Conservation (phyloP, 345 rosid genomes). For the Camelina laxa region DNA sequence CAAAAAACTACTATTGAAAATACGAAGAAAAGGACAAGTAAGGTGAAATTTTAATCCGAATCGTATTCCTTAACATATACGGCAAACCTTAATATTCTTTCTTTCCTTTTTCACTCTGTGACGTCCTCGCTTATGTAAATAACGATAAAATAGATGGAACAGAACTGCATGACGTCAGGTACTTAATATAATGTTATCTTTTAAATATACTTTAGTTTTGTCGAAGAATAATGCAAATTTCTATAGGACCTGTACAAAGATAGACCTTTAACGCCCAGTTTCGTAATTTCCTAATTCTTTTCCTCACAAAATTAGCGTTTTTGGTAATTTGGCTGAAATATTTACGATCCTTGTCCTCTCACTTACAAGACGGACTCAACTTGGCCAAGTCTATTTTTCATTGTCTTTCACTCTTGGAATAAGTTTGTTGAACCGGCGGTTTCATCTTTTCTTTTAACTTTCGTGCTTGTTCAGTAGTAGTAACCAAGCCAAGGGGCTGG, state of each 20-base stretch:
- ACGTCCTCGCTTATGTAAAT: not conserved
- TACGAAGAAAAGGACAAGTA: conserved; percentile 15
- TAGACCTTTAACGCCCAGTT: too few relatives aligned
- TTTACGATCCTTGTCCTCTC: conserved; percentile 24
- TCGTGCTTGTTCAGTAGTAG: conserved; percentile 4
- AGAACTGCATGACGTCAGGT: not conserved
- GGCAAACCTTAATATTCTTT: conserved; percentile 13
- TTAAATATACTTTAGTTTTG: too few relatives aligned
- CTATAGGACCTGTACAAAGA: too few relatives aligned
- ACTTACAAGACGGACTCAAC: conserved; percentile 7
- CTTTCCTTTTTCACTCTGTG: not conserved
- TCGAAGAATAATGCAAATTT: too few relatives aligned
- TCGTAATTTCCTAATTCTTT: not conserved
- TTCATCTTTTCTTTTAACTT: conserved; percentile 8
- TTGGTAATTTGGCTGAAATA: not conserved
- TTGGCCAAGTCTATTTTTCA: conserved; percentile 4
- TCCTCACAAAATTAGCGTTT: not conserved
- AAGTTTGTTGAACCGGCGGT: not conserved
- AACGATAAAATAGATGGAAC: not conserved
- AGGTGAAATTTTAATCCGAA: conserved; percentile 17
- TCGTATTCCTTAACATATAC: conserved; percentile 40
- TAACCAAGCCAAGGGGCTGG: not conserved
- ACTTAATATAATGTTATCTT: too few relatives aligned
- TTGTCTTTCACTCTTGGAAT: not conserved
- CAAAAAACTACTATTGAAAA: not conserved